These are phyloP conservation scores for Cutaneotrichosporon curvatum DNA, from an alignment of 1,284 basidiomycete genomes.

Conservation along the genomic window DNA sequence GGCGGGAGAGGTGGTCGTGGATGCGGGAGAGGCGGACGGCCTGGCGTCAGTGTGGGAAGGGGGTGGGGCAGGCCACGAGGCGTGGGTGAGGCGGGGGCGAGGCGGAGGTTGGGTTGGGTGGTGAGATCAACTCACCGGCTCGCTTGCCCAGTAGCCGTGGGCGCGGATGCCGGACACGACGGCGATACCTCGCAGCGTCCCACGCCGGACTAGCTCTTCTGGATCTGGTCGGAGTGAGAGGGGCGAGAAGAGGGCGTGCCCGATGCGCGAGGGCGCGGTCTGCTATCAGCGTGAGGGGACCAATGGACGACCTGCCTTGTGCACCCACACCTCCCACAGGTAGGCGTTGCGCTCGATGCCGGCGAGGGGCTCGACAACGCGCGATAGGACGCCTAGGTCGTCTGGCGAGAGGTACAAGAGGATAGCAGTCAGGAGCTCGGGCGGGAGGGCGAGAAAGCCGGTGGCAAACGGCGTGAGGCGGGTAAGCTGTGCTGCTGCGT, in stretches of 20 bases:
- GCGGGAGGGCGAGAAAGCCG: slow-evolving; percentile 17
- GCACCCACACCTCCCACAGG: slow-evolving; percentile 19
- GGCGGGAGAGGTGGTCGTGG: slow-evolving; percentile 15
- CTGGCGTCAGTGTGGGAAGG: slow-evolving; percentile 6
- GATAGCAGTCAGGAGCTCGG: slow-evolving; percentile 22
- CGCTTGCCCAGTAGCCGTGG: slow-evolving; percentile 19
- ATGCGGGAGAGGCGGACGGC: slow-evolving; percentile 21
- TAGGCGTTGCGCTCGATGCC: slow-evolving; percentile 22
- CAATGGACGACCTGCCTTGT: slow-evolving; percentile 8
- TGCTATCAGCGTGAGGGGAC: slow-evolving; percentile 5
- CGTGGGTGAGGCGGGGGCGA: background rate
- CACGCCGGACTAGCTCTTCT: slow-evolving; percentile 20
- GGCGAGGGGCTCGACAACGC: slow-evolving; percentile 14
- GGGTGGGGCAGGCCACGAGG: background rate
- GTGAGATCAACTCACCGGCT: slow-evolving; percentile 10
- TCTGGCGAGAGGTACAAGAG: slow-evolving; percentile 22
- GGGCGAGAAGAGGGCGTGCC: slow-evolving; percentile 21
- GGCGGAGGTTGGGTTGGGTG: background rate
- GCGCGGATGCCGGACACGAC: slow-evolving; percentile 16
- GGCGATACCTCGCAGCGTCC: slow-evolving; percentile 22
- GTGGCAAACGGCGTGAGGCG: slow-evolving; percentile 9
- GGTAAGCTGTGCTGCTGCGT: too few relatives aligned
- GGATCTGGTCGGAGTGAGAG: slow-evolving; percentile 16
- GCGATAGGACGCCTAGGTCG: slow-evolving; percentile 22
- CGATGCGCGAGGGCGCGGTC: slow-evolving; percentile 19